Conservation (phyloP, 1,139 yeast genomes). For the Yamadazyma buinensis region DNA sequence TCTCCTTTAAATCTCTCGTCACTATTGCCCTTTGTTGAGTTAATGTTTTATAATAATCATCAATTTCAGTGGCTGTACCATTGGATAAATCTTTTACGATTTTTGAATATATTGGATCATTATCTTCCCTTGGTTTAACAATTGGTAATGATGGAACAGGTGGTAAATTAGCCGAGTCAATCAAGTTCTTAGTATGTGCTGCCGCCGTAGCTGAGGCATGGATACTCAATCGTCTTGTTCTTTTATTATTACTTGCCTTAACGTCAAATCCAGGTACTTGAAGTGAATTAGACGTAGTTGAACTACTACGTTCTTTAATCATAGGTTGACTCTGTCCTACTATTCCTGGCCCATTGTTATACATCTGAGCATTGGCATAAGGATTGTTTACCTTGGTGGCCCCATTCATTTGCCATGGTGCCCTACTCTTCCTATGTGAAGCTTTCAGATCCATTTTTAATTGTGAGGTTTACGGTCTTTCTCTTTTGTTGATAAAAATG, state of each 20-base stretch:
- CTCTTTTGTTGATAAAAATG: neutral
- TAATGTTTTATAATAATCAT: constrained; percentile 62
- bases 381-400: constrained; percentile 26
- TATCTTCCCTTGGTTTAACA: constrained; percentile 7
- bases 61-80: constrained; percentile 73
- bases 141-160: constrained; percentile 33
- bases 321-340: too few species aligned
- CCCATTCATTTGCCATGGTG: constrained; percentile 36
- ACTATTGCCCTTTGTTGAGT: constrained; percentile 50
- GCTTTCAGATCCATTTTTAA: constrained; percentile 29
- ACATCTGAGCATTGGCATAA: constrained; percentile 31
- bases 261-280: constrained; percentile 13
- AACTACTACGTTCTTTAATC: neutral
- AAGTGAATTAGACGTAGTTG: neutral
- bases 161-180: constrained; percentile 31
- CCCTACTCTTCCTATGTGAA: constrained; percentile 40
- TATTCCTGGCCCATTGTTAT: neutral
- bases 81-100: constrained; percentile 53
- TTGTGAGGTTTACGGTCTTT: too few species aligned
- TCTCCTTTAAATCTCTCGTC: constrained; percentile 60
- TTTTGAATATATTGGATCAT: constrained; percentile 26
- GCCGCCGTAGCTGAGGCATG: constrained; percentile 41
- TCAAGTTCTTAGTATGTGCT: constrained; percentile 25
- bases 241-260: constrained; percentile 5
- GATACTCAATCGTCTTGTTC: constrained; percentile 40